Base-by-base conservation (phyloP, 2,329 filamentous ascomycete genomes). In the Fusarium xyrophilum region DNA sequence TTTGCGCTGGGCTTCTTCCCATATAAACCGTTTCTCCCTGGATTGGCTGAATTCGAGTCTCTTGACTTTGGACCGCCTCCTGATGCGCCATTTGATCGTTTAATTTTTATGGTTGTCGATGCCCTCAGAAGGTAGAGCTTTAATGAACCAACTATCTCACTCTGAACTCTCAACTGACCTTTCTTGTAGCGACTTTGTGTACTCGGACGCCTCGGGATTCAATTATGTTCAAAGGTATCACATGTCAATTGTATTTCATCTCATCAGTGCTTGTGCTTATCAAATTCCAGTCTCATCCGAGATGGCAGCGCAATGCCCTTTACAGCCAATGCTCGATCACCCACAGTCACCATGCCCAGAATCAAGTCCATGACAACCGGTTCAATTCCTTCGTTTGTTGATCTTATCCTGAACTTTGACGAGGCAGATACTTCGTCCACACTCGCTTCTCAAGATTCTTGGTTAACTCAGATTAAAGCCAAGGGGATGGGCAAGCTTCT, bases 41-140 rank as follows among this genome's bases (percentile, higher is more conserved):
- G 96, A 7, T 82, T 97, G 47, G 94, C 96, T 13, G 82, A 86
- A 67, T 91, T 89, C 78, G 85, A 88, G 66, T 75, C 85, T 51
- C 76, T 86, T 30, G 80, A 83, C 47, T 84, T 86, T 81, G 88
- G 82, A 23, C 74, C 80, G 47, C 84, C 84, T 10, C 89, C 91
- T 6, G 79, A 84, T 50, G 86, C 92, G 35, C 89, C 91, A 1
- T 99, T 99, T 78, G 89, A 98, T 79, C 93, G 91, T 74, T 83
- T 98, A 55, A 84, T 99, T 56, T 97, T 99, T 78, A 98, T 99
- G 95, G 93, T 99, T 10, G 91, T 99, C 30, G 96, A 99, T 85
- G 95, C 96, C 27, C 80, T 99, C 77, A 87, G 94, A 79, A 97
- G 92, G 92, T 93, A 84, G 44, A 57, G 12, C 30, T 53, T 35